phyloP scores from a whole-genome alignment of 768 basidiomycete genomes.

The Pulveroboletus sp. region DNA sequence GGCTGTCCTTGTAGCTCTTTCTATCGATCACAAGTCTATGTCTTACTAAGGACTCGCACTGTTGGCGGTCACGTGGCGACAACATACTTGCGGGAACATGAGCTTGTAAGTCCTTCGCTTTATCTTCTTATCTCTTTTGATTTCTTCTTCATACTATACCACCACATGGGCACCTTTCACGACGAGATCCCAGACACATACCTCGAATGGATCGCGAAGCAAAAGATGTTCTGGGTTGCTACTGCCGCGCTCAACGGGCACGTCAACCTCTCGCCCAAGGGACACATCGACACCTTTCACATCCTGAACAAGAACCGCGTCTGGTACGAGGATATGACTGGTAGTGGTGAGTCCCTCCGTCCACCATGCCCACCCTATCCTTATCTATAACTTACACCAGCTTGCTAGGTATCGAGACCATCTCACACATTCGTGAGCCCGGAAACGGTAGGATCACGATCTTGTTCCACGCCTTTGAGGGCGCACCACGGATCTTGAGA shows the following conservation, averaged over 20 bases:
- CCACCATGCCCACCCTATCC: background rate
- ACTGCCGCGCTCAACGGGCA: slow-evolving; percentile 62
- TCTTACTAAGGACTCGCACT: too few relatives aligned
- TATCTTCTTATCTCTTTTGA: too few relatives aligned
- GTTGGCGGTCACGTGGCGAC: too few relatives aligned
- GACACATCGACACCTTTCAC: slow-evolving; percentile 56
- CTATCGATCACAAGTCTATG: too few relatives aligned
- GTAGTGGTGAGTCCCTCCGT: slow-evolving; percentile 47
- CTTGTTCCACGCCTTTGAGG: slow-evolving; percentile 58
- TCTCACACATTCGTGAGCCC: slow-evolving; percentile 53
- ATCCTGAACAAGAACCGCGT: slow-evolving; percentile 47
- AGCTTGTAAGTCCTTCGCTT: too few relatives aligned
- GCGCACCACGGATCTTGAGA: slow-evolving; percentile 53
- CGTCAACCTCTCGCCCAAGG: slow-evolving; percentile 68
- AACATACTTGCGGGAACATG: background rate
- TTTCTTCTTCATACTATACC: background rate
- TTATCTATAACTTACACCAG: background rate
- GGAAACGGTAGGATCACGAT: slow-evolving; percentile 57
- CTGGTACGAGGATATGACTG: slow-evolving; percentile 75
- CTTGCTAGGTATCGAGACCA: slow-evolving; percentile 48
- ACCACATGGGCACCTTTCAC: slow-evolving; percentile 52
- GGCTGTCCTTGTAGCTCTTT: too few relatives aligned
- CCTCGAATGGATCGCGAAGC: slow-evolving; percentile 52
- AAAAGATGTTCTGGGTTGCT: slow-evolving; percentile 71
- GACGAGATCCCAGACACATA: slow-evolving; percentile 52